These are phyloP conservation scores for Alternaria solani DNA, from an alignment of 2,329 filamentous ascomycete genomes.

Conservation along the genomic window DNA sequence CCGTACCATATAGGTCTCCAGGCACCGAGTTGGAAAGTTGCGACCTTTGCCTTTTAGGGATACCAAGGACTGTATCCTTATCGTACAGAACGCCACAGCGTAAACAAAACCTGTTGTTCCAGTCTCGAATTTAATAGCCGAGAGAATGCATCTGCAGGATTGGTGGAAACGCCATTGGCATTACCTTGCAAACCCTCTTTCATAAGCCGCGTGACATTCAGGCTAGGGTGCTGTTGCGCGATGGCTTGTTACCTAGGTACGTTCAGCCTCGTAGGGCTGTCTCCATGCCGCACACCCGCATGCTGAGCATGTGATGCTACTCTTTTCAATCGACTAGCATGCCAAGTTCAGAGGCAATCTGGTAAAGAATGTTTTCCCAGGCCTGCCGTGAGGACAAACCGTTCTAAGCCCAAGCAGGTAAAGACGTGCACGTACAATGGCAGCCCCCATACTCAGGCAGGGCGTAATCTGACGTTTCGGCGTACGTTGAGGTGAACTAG, in stretches of 20 bases:
- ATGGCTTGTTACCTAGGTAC: background rate
- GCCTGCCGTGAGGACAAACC: background rate
- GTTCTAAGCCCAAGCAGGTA: background rate
- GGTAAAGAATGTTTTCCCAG: background rate
- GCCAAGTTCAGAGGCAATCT: background rate
- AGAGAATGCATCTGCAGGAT: conserved; percentile 1
- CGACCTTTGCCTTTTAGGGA: background rate
- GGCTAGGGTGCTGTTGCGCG: background rate
- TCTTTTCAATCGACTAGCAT: background rate
- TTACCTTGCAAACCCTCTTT: background rate
- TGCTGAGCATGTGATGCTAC: background rate
- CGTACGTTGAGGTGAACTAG: background rate
- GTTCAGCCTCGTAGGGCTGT: background rate
- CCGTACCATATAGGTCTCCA: background rate
- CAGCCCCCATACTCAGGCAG: background rate
- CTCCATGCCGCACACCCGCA: background rate
- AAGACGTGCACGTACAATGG: background rate
- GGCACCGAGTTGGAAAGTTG: background rate
- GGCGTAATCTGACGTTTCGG: background rate
- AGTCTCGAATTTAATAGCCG: background rate
- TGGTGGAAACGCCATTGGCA: background rate
- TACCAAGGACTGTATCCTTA: conserved; percentile 7
- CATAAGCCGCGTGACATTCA: conserved; percentile 7
- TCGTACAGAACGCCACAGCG: conserved; percentile 3
- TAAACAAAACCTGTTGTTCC: conserved; percentile 6